Evolutionary conservation across 768 basidiomycete genomes (phyloP), one percentile per base, ranked within the genome.

Genomic region (Calocera viscosa): DNA sequence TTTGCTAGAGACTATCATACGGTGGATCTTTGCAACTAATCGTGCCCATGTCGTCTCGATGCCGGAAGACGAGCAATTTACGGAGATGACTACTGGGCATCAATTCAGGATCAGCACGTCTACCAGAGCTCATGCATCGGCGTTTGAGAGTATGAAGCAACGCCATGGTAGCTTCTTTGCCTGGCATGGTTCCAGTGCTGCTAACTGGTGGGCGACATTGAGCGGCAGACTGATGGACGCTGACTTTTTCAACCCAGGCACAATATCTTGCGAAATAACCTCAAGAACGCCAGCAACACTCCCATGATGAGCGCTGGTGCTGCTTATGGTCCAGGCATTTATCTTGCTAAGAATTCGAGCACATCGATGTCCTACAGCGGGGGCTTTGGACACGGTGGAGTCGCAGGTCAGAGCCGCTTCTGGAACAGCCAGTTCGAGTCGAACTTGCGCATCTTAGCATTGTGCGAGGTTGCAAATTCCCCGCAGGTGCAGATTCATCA

Each of bases 291-390:
- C 53, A 60, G 53, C 22, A 32, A 32, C 22, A 60, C 53, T 5
- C 26, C 53, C 5, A 60, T 60, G 53, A 60, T 60, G 53, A 16
- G 14, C 24, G 53, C 53, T 16, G 53, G 53, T 3, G 26, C 24
- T 3, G 53, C 53, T 7, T 60, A 60, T 32, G 53, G 53, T 16
- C 53, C 53, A 5, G 53, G 53, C 30, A 60, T 60, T 30, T 60
- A 60, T 60, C 53, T 60, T 60, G 53, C 53, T 7, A 60, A 60
- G 53, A 60, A 60, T 26, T 60, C 53, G 53, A 26, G 11, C 53
- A 60, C 53, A 10, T 60, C 53, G 2, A 5, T 32, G 8, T 2
- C 24, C 2, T 60, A 60, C 19, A 60, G 14, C 11, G 19, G 7
- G 43, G 5, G 43, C 19, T 19, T 8, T 24, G 7, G 43, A 3